phyloP scores from a whole-genome alignment of 768 basidiomycete species.

The Daedalea quercina region DNA sequence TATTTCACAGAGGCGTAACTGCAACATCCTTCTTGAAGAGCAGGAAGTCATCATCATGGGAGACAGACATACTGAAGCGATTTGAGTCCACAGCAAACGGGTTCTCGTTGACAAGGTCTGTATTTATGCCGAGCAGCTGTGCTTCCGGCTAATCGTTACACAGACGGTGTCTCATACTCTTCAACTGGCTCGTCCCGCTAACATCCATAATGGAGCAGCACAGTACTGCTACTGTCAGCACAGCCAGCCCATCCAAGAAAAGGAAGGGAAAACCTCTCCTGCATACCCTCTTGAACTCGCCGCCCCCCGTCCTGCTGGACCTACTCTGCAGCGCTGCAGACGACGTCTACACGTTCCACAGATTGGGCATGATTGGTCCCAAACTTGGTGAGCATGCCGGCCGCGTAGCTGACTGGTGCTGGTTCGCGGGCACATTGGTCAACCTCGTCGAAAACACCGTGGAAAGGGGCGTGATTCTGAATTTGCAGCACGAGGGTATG shows the following conservation, averaged over 20 bases:
- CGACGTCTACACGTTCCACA: conserved; percentile 72
- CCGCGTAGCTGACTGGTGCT: conserved; percentile 80
- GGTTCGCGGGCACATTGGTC: conserved; percentile 74
- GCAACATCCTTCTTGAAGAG: conserved; percentile 41
- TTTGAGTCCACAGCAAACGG: conserved; percentile 58
- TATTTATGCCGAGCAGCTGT: neutral
- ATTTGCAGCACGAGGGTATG: conserved; percentile 57
- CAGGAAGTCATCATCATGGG: conserved; percentile 42
- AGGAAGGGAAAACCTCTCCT: conserved; percentile 48
- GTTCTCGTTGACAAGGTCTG: conserved; percentile 69
- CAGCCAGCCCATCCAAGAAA: conserved; percentile 1
- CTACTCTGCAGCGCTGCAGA: conserved; percentile 70
- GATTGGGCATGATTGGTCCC: conserved; percentile 62
- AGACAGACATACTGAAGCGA: conserved; percentile 49
- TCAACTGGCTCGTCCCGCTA: conserved; percentile 80
- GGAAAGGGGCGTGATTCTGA: conserved; percentile 64
- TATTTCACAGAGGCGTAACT: conserved; percentile 55
- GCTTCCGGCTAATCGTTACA: neutral
- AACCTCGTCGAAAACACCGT: conserved; percentile 80
- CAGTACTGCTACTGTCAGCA: conserved; percentile 38
- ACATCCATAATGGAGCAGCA: conserved; percentile 68
- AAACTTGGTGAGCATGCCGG: conserved; percentile 62
- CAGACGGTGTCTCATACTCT: conserved; percentile 76
- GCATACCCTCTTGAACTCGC: conserved; percentile 69
- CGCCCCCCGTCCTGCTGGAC: conserved; percentile 78